Base-by-base conservation (phyloP, 2,329 filamentous ascomycete genomes). In the Aspergillus intermedius region DNA sequence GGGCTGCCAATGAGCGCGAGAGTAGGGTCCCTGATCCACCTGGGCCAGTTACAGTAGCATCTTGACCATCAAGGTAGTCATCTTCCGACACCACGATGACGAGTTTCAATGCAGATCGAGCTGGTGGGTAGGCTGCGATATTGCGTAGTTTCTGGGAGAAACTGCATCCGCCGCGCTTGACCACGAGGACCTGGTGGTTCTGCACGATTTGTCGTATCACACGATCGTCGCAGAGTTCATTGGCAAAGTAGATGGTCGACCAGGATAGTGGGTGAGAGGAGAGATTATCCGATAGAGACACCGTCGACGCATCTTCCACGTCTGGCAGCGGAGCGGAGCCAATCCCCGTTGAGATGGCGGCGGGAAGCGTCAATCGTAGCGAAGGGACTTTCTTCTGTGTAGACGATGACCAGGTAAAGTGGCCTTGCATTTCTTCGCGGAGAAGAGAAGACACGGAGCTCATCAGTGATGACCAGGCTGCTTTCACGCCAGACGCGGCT, bases 61-160 rank as follows among this genome's bases (percentile, higher is more conserved):
- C 3, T 54, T 45, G 6, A 15, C 30, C 7, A 60, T 64, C 61
- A 3, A 69, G 68, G 13, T 72, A 65, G 15, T 80, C 78, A 3
- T 82, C 79, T 47, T 79, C 80, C 13, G 78, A 83, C 4, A 96
- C 80, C 0, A 96, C 72, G 40, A 97, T 73, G 23, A 97, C 88
- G 3, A 97, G 78, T 65, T 95, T 87, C 15, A 97, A 73, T 1
- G 83, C 77, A 3, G 68, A 65, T 0, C 74, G 65, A 0, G 76
- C 74, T 0, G 87, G 83, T 1, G 82, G 76, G 63, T 84, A 91
- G 8, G 81, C 80, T 0, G 91, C 90, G n/a, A 97, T 90, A 55
- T 88, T 91, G 45, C 79, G 77, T 1, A 97, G 72, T 67, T 98
- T 98, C 23, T 85, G 73, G 32, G 81, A 84, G 67, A 97, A 97